phyloP scores from a whole-genome alignment of 495 filamentous ascomycete genomes.

The Talaromyces thailandensis region DNA sequence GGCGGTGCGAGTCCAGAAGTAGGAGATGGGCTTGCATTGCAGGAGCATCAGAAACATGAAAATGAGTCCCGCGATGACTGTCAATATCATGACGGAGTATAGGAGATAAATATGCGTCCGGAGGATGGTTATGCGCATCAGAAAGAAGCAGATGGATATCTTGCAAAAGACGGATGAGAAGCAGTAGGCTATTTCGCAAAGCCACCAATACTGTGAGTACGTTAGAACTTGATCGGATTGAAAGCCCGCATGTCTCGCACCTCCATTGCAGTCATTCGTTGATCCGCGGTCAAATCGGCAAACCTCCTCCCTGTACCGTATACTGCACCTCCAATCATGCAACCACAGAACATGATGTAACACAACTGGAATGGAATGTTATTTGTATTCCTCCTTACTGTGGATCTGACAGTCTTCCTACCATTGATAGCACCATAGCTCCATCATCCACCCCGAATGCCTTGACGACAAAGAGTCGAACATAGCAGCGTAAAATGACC shows the following conservation, averaged over 20 bases:
- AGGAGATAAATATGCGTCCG: slow-evolving; percentile 26
- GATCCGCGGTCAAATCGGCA: slow-evolving; percentile 12
- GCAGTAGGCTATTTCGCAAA: slow-evolving; percentile 35
- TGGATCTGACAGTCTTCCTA: slow-evolving; percentile 9
- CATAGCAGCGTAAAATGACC: slow-evolving; percentile 35
- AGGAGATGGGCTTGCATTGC: slow-evolving; percentile 33
- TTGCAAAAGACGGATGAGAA: slow-evolving; percentile 33
- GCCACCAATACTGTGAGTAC: slow-evolving; percentile 27
- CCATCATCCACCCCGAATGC: slow-evolving; percentile 36
- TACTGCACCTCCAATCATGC: slow-evolving; percentile 30
- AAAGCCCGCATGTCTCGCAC: slow-evolving; percentile 14
- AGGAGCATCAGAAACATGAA: slow-evolving; percentile 33
- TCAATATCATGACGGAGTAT: slow-evolving; percentile 28
- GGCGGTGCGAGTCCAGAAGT: slow-evolving; percentile 27
- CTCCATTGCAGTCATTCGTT: slow-evolving; percentile 30
- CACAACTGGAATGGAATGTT: slow-evolving; percentile 13
- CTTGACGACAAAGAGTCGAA: slow-evolving; percentile 29
- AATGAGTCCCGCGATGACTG: slow-evolving; percentile 23
- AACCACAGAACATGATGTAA: slow-evolving; percentile 25
- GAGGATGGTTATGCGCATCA: slow-evolving; percentile 34
- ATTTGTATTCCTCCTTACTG: background rate
- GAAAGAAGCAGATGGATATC: slow-evolving; percentile 36
- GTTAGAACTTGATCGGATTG: too few species aligned
- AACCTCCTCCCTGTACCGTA: slow-evolving; percentile 28
- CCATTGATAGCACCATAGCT: slow-evolving; percentile 26